Base-by-base conservation (phyloP, 805 yeast species). In the Maudiozyma pseudohumilis region DNA sequence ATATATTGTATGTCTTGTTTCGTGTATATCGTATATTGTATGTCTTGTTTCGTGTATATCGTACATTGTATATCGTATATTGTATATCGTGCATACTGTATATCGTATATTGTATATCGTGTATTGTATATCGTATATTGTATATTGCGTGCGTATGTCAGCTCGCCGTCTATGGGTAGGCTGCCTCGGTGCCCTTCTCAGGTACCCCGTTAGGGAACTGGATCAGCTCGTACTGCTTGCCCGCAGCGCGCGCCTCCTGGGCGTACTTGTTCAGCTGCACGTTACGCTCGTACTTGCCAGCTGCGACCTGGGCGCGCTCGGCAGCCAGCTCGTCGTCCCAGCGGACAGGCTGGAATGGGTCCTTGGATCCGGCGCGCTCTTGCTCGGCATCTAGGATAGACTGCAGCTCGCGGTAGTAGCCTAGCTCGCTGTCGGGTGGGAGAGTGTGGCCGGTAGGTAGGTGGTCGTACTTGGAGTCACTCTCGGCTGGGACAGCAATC, bases 401-500 rank as follows among this genome's bases (percentile, higher is more conserved):
- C 34, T 49, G 56, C 22, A 56, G 35, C 9, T 47, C 46, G 9
- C 45, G 45, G 32, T 49, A 54, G 38, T 56, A 53, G 22, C 47
- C 51, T 4, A 56, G 41, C 29, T 56, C 60, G n/a, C 34, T 35
- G 8, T 46, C 47, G 13, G 41, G 45, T 7, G 49, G 42, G 13
- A 49, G 40, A 4, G 39, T 39, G 29, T 53, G 57, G 21, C 40
- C 39, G 7, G 41, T 36, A 9, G 25, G 25, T n/a, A 31, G 15
- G 6, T 36, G 38, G 12, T 36, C 26, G 20, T 16, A 18, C 37
- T 11, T 30, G 29, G 23, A 24, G 16, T 35, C 18, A 23, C 19
- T 19, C 8, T 41, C 37, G 0, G 66, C 29, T 1, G 87, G 86
- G 11, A 78, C 55, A 12, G 45, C 10, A 2, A 82, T 53, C 30